Conservation (phyloP, 2,329 filamentous ascomycete species). For the Cladosporium cucumerinum region DNA sequence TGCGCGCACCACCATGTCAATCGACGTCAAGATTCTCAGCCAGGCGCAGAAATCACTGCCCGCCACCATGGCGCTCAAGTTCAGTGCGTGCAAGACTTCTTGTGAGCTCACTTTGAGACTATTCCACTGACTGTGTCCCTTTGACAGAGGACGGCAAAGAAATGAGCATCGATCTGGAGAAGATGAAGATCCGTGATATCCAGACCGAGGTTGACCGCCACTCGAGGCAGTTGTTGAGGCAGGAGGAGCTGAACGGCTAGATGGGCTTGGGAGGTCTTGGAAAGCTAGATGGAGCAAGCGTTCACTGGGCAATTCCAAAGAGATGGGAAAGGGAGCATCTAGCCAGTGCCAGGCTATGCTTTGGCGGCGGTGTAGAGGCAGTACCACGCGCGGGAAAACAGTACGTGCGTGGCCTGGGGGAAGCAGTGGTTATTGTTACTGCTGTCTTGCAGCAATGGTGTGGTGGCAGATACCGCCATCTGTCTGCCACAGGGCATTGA, state of each 20-base stretch:
- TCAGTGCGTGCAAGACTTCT: conserved; percentile 60
- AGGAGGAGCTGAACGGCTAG: conserved; percentile 68
- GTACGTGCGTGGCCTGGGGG: background rate
- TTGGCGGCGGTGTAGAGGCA: background rate
- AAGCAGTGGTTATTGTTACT: background rate
- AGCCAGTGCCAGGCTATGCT: background rate
- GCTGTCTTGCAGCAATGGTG: background rate
- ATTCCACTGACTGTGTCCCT: background rate
- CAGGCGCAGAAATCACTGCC: conserved; percentile 64
- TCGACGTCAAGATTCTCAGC: conserved; percentile 71
- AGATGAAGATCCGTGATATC: conserved; percentile 79
- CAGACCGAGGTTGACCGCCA: conserved; percentile 87
- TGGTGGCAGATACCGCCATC: background rate
- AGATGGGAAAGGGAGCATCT: background rate
- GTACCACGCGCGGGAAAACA: background rate
- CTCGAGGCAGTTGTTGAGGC: conserved; percentile 75
- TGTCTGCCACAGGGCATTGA: background rate
- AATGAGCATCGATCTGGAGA: conserved; percentile 75
- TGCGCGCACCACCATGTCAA: conserved; percentile 70
- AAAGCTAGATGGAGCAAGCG: conserved; percentile 63
- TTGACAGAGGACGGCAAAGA: conserved; percentile 84
- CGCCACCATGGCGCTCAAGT: conserved; percentile 72
- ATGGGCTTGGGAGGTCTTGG: background rate
- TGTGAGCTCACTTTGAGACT: no score
- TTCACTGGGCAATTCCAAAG: conserved; percentile 57